These are phyloP conservation scores for Aspergillus ibericus DNA, from an alignment of 2,329 filamentous ascomycete genomes.

Conservation along the genomic window DNA sequence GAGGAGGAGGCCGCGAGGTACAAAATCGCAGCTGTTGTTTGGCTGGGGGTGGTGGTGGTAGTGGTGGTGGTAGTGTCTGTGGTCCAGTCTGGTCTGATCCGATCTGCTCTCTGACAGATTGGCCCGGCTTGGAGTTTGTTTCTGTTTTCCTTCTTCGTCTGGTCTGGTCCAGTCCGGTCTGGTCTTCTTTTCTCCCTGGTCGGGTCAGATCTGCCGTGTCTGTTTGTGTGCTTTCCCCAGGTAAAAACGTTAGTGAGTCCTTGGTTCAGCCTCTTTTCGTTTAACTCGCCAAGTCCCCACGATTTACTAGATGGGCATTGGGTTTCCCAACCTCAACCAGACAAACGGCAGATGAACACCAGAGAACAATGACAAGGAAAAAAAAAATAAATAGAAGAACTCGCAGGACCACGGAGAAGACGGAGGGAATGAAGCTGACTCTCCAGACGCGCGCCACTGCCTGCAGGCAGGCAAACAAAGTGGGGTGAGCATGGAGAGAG, in stretches of 20 bases:
- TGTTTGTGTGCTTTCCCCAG: background rate
- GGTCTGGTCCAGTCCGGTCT: background rate
- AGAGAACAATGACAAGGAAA: background rate
- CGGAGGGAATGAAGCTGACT: constrained; percentile 7
- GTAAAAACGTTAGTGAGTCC: background rate
- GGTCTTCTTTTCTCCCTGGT: background rate
- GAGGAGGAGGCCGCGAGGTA: background rate
- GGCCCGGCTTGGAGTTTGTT: background rate
- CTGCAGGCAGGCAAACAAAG: constrained; percentile 5
- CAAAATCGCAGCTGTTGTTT: background rate
- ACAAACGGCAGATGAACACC: background rate
- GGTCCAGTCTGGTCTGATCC: background rate
- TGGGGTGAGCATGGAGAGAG: constrained; percentile 4
- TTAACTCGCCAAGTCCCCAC: no score
- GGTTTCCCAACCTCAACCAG: background rate
- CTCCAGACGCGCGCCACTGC: constrained; percentile 8
- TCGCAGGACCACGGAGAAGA: constrained; percentile 5
- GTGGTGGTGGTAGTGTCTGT: no score
- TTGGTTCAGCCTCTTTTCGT: background rate
- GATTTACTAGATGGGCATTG: background rate
- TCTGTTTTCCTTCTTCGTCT: background rate
- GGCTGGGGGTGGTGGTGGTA: no score
- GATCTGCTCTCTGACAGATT: background rate
- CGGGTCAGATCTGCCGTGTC: background rate
- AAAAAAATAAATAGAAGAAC: background rate